Base-by-base conservation (phyloP, 345 rosid species). In the Pistacia integerrima region DNA sequence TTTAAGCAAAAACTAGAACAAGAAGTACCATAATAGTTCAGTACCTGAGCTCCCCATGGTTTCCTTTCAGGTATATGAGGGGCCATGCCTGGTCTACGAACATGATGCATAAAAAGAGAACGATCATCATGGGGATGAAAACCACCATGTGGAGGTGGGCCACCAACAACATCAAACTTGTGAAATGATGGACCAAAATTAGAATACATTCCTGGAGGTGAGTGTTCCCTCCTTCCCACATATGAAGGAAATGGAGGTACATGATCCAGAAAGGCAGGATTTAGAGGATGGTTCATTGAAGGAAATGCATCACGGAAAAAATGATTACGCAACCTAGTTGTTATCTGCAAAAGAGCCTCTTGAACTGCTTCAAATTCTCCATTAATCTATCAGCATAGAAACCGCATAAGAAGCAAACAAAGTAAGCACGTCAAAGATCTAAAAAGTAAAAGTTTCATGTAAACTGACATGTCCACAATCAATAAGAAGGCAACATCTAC, bases 31-130 rank as follows among this genome's bases (percentile, higher is more conserved):
- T 44, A 69, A 63, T 65, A 72, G 55, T 46, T 67, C 6, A 3
- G 79, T 85, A 92, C 94, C 94, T 87, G 87, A 77, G 84, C 90
- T 56, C 81, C 88, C 97, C 97, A 90, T n/a, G 88, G 90, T 80
- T 82, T 85, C 77, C 90, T 88, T 79, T 87, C 92, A 58, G 86
- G 67, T n/a, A 85, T 62, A 84, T 85, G 89, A 54, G 83, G 83
- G 56, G 82, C 88, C 83, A 87, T 78, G 68, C 84, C 87, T 1
- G 88, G 79, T 72, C 89, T 82, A 58, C 79, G 85, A 65, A 82
- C 78, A 75, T 75, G 80, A 71, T 81, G 89, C 86, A 82, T 81
- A 78, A 88, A 90, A 76, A 80, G 82, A 69, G 86, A 64, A 72
- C 51, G 92, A 72, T 88, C 88, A 57, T 89, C 93, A 33, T 74